Evolutionary conservation across 1,284 basidiomycete genomes (phyloP).

Genomic region (Bondarzewia mesenterica): DNA sequence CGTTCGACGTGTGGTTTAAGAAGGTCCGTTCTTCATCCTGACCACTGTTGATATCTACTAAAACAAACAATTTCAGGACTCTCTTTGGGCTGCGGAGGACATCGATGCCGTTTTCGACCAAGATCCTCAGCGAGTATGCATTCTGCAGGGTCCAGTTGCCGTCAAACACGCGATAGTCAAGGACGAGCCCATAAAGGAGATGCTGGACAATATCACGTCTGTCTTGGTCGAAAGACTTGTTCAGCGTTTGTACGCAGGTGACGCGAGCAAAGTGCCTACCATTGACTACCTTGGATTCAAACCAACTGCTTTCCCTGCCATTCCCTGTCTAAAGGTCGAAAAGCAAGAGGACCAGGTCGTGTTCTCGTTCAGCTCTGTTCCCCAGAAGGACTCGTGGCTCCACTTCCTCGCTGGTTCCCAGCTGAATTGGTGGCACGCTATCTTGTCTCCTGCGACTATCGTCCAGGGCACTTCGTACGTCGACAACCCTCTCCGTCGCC

Average conservation of each 20-base stretch:
- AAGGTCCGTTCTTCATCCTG: constrained; percentile 50
- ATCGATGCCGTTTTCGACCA: constrained; percentile 98
- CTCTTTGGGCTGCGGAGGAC: constrained; percentile 96
- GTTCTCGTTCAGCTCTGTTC: constrained; percentile 54
- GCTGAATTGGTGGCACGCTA: constrained; percentile 83
- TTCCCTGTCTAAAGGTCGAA: constrained; percentile 42
- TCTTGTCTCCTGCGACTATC: constrained; percentile 76
- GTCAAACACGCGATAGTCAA: constrained; percentile 83
- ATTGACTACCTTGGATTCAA: constrained; percentile 80
- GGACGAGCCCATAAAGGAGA: constrained; percentile 89
- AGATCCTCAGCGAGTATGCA: constrained; percentile 96
- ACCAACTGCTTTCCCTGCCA: constrained; percentile 29
- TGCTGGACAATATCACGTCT: constrained; percentile 83
- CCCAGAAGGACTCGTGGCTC: constrained; percentile 70
- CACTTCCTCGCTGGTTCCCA: constrained; percentile 76
- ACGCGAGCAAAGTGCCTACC: constrained; percentile 71
- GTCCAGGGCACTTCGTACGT: constrained; percentile 81
- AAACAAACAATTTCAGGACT: constrained; percentile 56
- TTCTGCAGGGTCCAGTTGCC: constrained; percentile 94
- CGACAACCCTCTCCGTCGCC: constrained; percentile 84
- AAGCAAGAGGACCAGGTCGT: constrained; percentile 39
- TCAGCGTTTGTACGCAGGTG: constrained; percentile 75
- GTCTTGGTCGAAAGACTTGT: constrained; percentile 76
- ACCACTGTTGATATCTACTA: constrained; percentile 5
- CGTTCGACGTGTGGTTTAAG: constrained; percentile 98